Evolutionary conservation across 2,329 filamentous ascomycete species (phyloP).

Genomic region (Arthrocladium fulminans): DNA sequence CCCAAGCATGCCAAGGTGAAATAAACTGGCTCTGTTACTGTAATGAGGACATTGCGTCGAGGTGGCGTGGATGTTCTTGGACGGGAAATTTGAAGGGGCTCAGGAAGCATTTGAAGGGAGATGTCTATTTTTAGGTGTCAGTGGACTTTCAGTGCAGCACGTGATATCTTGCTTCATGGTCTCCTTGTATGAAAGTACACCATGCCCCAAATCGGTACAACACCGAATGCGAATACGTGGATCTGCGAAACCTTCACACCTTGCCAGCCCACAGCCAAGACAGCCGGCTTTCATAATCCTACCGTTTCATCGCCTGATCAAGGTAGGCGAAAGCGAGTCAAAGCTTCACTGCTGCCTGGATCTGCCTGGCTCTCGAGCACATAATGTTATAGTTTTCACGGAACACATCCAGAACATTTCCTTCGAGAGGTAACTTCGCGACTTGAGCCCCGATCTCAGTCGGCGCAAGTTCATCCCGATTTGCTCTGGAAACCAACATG

Average conservation of each 20-base stretch:
- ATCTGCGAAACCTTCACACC: neutral
- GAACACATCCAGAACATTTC: neutral
- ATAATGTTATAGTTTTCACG: slow-evolving; percentile 1
- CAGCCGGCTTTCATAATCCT: neutral
- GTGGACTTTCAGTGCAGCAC: too few relatives aligned
- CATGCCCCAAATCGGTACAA: too few relatives aligned
- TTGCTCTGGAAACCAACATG: neutral
- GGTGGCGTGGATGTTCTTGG: too few relatives aligned
- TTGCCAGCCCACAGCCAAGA: neutral
- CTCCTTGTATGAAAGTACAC: too few relatives aligned
- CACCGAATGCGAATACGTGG: neutral
- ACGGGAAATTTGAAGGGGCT: too few relatives aligned
- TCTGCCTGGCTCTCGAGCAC: neutral
- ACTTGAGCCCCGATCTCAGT: neutral
- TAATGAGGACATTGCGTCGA: too few relatives aligned
- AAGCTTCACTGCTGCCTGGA: neutral
- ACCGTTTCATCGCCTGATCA: neutral
- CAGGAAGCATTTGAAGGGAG: too few relatives aligned
- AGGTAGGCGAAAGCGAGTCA: neutral
- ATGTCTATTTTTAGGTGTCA: too few relatives aligned
- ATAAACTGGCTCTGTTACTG: too few relatives aligned
- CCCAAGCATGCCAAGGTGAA: too few relatives aligned
- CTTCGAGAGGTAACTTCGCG: neutral
- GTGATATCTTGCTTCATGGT: too few relatives aligned
- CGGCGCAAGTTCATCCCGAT: neutral